Base-by-base conservation (phyloP, 257 asterid species). In the Lavandula angustifolia region DNA sequence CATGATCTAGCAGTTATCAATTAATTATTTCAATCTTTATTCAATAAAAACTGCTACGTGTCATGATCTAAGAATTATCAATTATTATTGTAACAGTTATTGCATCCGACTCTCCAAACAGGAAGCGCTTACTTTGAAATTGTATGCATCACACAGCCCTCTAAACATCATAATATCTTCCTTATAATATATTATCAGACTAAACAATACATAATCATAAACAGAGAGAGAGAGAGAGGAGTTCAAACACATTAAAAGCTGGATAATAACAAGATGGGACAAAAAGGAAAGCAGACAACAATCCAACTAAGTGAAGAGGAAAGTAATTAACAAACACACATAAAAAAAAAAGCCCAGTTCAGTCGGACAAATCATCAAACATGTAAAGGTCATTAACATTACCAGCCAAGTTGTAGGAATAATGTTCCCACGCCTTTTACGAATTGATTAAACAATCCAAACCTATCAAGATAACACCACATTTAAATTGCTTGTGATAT, bases 121-220 rank as follows among this genome's bases (percentile, higher is more conserved):
- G 65, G 42, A 51, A 53, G 68, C 73, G 85, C 76, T 79, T 78
- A 81, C 81, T 79, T 79, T 73, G 74, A 66, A 22, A 76, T 71
- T 42, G 22, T 44, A 29, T 40, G 60, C 34, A 73, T 50, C 64
- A 48, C 38, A 48, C 50, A 61, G 64, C 77, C 61, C 67, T 63
- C 69, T 66, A 44, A 47, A 48, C 62, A 4, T 14, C 58, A 50
- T 29, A 2, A 22, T 66, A 64, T 67, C 62, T 22, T 22, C 27
- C 27, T 22, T 22, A 22, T 22, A 22, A 22, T 22, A 22, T 22
- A 22, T 60, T 63, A 33, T 40, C 50, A 31, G 49, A 66, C 42
- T 32, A 64, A 40, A 68, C 59, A 33, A 18, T 7, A 5, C 12
- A 60, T n/a, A 44, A 43, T 43, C 0, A 10, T 12, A 43, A 8